Base-by-base conservation (phyloP, 768 basidiomycete genomes). In the Boletus rubropictus region DNA sequence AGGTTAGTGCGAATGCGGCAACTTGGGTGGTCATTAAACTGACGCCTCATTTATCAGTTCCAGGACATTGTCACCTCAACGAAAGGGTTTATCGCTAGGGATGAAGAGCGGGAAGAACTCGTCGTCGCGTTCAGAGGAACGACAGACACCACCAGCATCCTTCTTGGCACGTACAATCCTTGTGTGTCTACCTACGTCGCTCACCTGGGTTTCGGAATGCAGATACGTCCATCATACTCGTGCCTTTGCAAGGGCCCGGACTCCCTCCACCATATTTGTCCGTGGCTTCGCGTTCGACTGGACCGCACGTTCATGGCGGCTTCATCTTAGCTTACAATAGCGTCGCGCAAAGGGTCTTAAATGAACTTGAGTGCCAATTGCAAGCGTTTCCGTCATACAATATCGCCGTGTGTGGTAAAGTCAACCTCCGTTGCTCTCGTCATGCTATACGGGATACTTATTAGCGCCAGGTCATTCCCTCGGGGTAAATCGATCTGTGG, bases 11-110 rank as follows among this genome's bases (percentile, higher is more conserved):
- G 6, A 41, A 17, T n/a, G 12, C 17, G 8, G 25, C 11, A 21
- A 29, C 7, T 42, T 3, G 32, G 20, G 27, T 28, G n/a, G 9
- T 6, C 15, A 27, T 18, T 11, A 10, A 5, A 24, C 48, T 57
- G 20, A 53, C 22, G 36, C 29, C 5, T 31, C 45, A 14, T 21
- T 31, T 42, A 7, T 14, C 46, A 75, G 74, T 69, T 75, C 46
- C 62, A 48, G 42, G 56, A 68, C 41, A 29, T 67, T 2, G 5
- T 67, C n/a, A 71, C 71, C 12, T 63, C 67, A 20, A 68, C 69
- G 2, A 70, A 70, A 59, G 75, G 74, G 20, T 77, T 70, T 43
- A 64, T 76, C 21, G 74, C 69, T 1, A 65, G 72, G 17, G 75
- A 76, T 47, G 72, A 76, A 46, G 58, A 51, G 2, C 58, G 65